Conservation (phyloP, 176 grass and related monocot species). For the Carex littledalei region DNA sequence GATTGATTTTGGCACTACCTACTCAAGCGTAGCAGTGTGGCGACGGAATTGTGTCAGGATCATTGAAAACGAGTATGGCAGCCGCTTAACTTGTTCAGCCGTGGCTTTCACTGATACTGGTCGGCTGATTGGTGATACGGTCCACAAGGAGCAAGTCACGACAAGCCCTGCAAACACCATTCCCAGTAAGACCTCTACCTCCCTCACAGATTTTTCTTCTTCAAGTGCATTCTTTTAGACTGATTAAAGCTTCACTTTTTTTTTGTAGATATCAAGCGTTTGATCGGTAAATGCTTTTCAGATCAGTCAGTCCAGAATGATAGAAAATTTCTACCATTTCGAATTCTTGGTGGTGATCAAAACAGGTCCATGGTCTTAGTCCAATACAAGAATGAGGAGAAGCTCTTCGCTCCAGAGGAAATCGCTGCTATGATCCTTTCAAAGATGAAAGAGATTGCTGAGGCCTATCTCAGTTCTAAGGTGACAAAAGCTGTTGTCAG, state of each 20-base stretch:
- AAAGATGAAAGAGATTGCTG: conserved; percentile 16
- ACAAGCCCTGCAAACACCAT: conserved; percentile 10
- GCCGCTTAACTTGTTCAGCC: background rate
- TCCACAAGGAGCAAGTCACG: conserved; percentile 8
- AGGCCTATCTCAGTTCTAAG: background rate
- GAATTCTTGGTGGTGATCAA: background rate
- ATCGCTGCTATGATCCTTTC: background rate
- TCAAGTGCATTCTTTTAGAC: background rate
- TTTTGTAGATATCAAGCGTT: conserved; percentile 2
- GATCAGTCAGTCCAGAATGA: background rate
- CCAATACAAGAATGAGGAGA: conserved; percentile 13
- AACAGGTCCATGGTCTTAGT: background rate
- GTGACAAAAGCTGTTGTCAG: background rate
- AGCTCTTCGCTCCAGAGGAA: conserved; percentile 7
- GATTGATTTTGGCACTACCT: conserved; percentile 19
- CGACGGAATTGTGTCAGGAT: background rate
- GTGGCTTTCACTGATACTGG: conserved; percentile 8
- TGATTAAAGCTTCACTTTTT: background rate
- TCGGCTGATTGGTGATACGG: conserved; percentile 10
- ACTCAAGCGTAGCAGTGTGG: conserved; percentile 1
- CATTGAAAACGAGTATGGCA: conserved; percentile 10
- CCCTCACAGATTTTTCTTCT: background rate
- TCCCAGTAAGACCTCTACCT: background rate
- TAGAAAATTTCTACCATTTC: background rate
- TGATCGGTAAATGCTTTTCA: background rate